Base-by-base conservation (phyloP, 306 rosid species). In the Coriaria nepalensis region DNA sequence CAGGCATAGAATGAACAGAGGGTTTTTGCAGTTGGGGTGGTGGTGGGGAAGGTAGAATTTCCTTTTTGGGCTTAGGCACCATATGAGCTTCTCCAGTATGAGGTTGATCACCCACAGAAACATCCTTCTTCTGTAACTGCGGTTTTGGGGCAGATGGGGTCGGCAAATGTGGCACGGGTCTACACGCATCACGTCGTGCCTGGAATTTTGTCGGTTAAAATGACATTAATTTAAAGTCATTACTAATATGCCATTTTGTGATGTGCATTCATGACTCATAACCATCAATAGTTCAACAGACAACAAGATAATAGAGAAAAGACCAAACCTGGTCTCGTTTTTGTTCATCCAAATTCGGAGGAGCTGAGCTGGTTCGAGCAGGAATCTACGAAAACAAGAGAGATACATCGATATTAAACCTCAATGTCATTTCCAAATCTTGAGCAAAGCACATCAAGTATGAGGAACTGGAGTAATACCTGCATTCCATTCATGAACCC, bases 261-360 rank as follows among this genome's bases (percentile, higher is more conserved):
- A 20, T 20, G 29, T 3, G 3, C 29, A 20, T 20, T 20, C 29
- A 20, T 20, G 29, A 20, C 29, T 20, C 29, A 20, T 20, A 20
- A 20, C 29, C 29, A 20, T 20, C 29, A 20, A 20, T 20, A 20
- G 29, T 20, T 3, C 29, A 20, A 20, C 29, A 20, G 3, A 20
- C 29, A 20, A 20, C 29, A 20, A 20, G 29, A 20, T 20, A 20
- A 20, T 20, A 20, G 29, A 20, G 29, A 20, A 20, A 3, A 40
- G 5, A 33, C 53, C 54, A 63, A 49, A 86, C 99, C 82, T 86
- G 96, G 45, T 75, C 93, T 45, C 68, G 76, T 72, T 80, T 80
- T 73, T 92, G 99, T 68, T 92, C 96, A 53, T 82, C 96, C 70
- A 92, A 62, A 80, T 86, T 86, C 37, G 99, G 96, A 57, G 99